Evolutionary conservation across 495 filamentous ascomycete species (phyloP), one percentile per base, ranked within the genome.

Genomic region (Daldinia concentrica): DNA sequence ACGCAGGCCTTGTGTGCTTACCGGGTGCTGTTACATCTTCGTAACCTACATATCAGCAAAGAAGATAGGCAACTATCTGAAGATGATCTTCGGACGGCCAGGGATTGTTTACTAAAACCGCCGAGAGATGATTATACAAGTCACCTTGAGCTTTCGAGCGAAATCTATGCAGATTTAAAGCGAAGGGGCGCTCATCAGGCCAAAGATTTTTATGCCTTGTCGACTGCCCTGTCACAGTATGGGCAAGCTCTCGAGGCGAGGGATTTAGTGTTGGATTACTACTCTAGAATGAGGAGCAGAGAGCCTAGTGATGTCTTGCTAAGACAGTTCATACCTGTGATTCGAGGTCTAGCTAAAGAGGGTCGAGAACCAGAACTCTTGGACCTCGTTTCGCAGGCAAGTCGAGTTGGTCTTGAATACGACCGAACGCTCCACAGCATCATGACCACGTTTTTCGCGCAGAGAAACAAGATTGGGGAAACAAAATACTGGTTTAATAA

Each of bases 271-370:
- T 71, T 85, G 59, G 76, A 85, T 43, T 84, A 85, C 57, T 82
- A 66, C 48, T 34, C 43, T 1, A 22, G 37, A 70, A 24, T 69
- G 61, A 37, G 29, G 64, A 57, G 69, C 27, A 64, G 62, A 6
- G 65, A 80, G 76, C 48, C 62, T 51, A 79, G 76, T 27, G 65
- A 81, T 43, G 61, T 64, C 29, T 26, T 45, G 27, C 34, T 71
- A 19, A 67, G 63, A 19, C 61, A 51, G n/a, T 94, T 91, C 88
- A 79, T 83, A 3, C 74, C 78, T 12, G 81, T 94, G 5, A 70
- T 95, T 36, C 80, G 81, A 32, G 93, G 93, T 1, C 90, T 94
- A 68, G 88, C 88, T 14, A 80, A 81, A 64, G 88, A 92, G 67
- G 85, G 86, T 9, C 86, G 89, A 60, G 81, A 88, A 69, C 61